Evolutionary conservation across 345 rosid genomes (phyloP).

Genomic region (Ceriops decandra): DNA sequence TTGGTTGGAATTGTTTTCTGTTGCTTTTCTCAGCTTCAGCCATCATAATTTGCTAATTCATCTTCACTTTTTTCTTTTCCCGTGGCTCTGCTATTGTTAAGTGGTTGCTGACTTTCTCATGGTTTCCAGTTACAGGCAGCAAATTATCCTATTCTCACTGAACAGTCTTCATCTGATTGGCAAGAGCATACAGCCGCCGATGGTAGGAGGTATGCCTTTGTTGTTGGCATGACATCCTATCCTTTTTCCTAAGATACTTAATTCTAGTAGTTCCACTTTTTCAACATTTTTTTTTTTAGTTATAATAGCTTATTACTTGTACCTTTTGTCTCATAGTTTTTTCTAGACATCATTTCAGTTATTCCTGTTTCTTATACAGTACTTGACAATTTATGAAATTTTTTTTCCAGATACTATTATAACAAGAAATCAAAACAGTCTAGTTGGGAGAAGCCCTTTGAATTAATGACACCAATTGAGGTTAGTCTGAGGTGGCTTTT

Average conservation of each 20-base stretch:
- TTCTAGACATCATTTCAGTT: neutral
- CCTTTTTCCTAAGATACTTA: neutral
- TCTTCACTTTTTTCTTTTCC: neutral
- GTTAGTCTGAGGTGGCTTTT: conserved; percentile 38
- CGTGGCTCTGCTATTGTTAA: neutral
- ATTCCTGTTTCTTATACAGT: neutral
- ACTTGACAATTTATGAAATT: conserved; percentile 1
- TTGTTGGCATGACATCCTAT: conserved; percentile 1
- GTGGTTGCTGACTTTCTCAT: neutral
- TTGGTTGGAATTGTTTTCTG: too few species aligned
- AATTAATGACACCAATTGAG: conserved; percentile 96
- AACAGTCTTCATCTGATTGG: conserved; percentile 76
- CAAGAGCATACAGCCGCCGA: conserved; percentile 86
- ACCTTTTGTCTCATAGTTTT: neutral
- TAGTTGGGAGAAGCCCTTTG: conserved; percentile 96
- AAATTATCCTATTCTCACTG: conserved; percentile 36
- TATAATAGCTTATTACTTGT: neutral
- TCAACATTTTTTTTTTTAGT: neutral
- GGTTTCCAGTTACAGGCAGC: conserved; percentile 33
- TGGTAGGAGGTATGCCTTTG: conserved; percentile 72
- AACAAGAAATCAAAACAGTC: conserved; percentile 92
- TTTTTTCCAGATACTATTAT: conserved; percentile 72
- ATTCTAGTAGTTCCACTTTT: neutral
- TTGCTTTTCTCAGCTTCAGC: too few species aligned
- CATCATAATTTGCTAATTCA: neutral